Evolutionary conservation across 2,329 filamentous ascomycete species (phyloP).

Genomic region (Botrytis fabae): DNA sequence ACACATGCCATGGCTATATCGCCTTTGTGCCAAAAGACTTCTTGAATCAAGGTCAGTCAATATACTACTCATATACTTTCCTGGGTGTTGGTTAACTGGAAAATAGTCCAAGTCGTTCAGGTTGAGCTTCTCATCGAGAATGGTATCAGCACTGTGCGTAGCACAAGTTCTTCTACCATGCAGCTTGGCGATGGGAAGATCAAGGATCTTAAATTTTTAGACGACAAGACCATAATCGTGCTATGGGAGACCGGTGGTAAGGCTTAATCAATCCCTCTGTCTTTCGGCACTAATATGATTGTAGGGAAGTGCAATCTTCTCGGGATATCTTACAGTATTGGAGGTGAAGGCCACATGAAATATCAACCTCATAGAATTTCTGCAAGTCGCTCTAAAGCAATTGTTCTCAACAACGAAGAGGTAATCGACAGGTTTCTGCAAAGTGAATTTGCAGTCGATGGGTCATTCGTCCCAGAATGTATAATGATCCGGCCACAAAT

Average conservation of each 20-base stretch:
- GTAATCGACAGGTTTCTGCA: constrained; percentile 27
- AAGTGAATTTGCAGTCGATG: constrained; percentile 26
- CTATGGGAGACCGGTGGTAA: constrained; percentile 38
- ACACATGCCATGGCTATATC: constrained; percentile 29
- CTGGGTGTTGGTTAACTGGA: neutral
- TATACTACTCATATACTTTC: neutral
- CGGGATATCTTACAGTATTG: constrained; percentile 32
- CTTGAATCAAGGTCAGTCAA: constrained; percentile 32
- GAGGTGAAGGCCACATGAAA: constrained; percentile 15
- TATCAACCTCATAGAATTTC: constrained; percentile 24
- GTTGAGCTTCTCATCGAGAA: constrained; percentile 36
- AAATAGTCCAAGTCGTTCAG: constrained; percentile 37
- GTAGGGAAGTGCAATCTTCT: constrained; percentile 30
- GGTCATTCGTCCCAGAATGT: constrained; percentile 32
- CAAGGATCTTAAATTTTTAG: constrained; percentile 39
- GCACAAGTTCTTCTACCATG: constrained; percentile 30
- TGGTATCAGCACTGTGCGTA: constrained; percentile 37
- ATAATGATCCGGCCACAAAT: constrained; percentile 32
- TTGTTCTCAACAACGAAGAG: constrained; percentile 29
- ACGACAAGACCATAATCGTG: constrained; percentile 35
- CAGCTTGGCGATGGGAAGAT: constrained; percentile 38
- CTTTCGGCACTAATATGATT: neutral
- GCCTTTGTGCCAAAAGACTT: constrained; percentile 34
- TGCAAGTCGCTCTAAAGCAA: constrained; percentile 16
- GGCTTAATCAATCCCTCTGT: neutral